Base-by-base conservation (phyloP, 108 stramenopile species). In the Epipyxis sp. region DNA sequence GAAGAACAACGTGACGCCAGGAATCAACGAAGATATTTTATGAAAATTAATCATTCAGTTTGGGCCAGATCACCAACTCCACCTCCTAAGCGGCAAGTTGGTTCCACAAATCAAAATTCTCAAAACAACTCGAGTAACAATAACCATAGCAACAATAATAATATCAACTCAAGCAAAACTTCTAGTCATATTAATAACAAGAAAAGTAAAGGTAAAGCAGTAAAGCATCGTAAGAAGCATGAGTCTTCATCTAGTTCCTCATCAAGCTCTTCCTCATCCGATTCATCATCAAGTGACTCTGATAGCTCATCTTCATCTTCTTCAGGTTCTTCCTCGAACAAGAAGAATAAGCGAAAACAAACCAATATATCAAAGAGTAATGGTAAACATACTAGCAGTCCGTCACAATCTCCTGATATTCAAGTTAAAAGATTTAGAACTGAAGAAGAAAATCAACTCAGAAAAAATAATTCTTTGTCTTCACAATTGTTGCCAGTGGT, bases 51-150 rank as follows among this genome's bases (percentile, higher is more conserved):
- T n/a, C n/a, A n/a, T n/a, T n/a, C n/a, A n/a, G 46, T 65, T 25
- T 65, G 61, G 61, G 61, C 61, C 30, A 65, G 61, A 25, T 65
- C 61, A 32, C 61, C 61, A 6, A 32, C 61, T 35, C 61, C 61
- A 65, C 61, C 61, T 32, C 13, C 61, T 10, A 32, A 16, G 13
- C 20, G 35, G 61, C 20, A 65, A 6, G 25, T 25, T 10, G 61
- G 6, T 65, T 16, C 3, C 35, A 37, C 20, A 57, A 57, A 57
- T 20, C 20, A 37, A 25, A 32, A 13, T 35, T 3, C 61, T 65
- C 34, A 16, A 32, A 32, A 10, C 10, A 32, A 10, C 34, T 29
- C 35, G 10, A 65, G 34, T 6, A 65, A 65, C 10, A 37, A 65
- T 6, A 50, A 50, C 13, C 46, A 50, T 6, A 57, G 54, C 16